Conservation (phyloP, 441 rosid species). For the Flueggea neowawraea region DNA sequence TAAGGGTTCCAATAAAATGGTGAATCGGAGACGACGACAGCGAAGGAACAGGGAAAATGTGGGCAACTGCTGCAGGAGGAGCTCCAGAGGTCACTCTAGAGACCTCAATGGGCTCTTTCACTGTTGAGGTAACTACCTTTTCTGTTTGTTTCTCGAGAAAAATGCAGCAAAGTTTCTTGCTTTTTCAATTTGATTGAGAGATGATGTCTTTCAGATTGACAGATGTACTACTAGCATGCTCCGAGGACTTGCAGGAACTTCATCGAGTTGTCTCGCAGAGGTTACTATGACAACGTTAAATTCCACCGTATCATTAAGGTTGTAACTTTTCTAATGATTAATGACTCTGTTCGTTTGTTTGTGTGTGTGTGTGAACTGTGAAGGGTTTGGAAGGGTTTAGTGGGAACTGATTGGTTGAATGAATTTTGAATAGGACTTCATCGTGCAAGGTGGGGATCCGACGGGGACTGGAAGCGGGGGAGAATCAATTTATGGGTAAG, state of each 20-base stretch:
- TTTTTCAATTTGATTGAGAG: neutral
- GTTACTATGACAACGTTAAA: conserved; percentile 77
- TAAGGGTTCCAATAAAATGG: too few relatives aligned
- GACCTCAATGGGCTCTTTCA: conserved; percentile 93
- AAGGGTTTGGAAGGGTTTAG: neutral
- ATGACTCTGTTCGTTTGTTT: neutral
- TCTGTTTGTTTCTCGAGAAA: conserved; percentile 8
- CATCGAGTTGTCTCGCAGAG: conserved; percentile 77
- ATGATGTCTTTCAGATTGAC: conserved; percentile 11
- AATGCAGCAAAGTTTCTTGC: neutral
- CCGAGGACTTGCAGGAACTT: conserved; percentile 98
- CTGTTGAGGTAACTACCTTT: conserved; percentile 60
- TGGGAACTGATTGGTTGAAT: conserved; percentile 11
- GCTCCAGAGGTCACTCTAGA: conserved; percentile 94
- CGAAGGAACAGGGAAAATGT: conserved; percentile 34
- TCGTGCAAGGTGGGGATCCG: conserved; percentile 99
- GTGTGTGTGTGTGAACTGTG: conserved; percentile 2
- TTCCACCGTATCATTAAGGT: conserved; percentile 98
- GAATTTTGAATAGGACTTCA: conserved; percentile 62
- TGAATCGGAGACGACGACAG: too few relatives aligned
- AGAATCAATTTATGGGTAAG: conserved; percentile 88
- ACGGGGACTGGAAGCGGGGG: conserved; percentile 99
- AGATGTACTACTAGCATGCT: conserved; percentile 89
- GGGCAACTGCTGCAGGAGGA: conserved; percentile 78
- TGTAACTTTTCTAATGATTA: too few relatives aligned